Conservation (phyloP, 2,329 filamentous ascomycete genomes). For the Chalaropsis ovoidea region DNA sequence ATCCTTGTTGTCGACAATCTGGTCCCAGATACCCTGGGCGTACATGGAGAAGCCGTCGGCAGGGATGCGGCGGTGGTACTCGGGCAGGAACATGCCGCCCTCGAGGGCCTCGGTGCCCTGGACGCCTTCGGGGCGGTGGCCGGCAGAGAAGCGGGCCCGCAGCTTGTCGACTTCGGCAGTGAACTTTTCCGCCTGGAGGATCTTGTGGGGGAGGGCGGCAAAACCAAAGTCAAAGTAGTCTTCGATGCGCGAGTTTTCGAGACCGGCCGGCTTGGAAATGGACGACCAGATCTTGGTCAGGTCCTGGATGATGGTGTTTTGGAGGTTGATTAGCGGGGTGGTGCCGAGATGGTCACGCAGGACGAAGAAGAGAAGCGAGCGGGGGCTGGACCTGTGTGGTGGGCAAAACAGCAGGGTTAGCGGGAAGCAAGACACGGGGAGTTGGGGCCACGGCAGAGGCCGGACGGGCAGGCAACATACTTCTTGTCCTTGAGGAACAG, state of each 20-base stretch:
- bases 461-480: slow-evolving; percentile 30
- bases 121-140: slow-evolving; percentile 59
- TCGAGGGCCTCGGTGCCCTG: slow-evolving; percentile 55
- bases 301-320: slow-evolving; percentile 82
- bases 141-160: slow-evolving; percentile 70
- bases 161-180: slow-evolving; percentile 68
- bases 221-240: slow-evolving; percentile 99
- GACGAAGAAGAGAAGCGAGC: slow-evolving; percentile 94
- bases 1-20: slow-evolving; percentile 98
- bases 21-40: slow-evolving; percentile 90
- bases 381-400: slow-evolving; percentile 53
- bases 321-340: slow-evolving; percentile 81
- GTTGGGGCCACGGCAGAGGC: too few species aligned
- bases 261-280: slow-evolving; percentile 78
- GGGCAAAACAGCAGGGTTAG: background rate
- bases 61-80: slow-evolving; percentile 91
- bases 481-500: slow-evolving; percentile 92
- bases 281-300: slow-evolving; percentile 85
- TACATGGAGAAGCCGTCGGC: slow-evolving; percentile 95
- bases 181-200: slow-evolving; percentile 88
- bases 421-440: too few species aligned
- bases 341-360: slow-evolving; percentile 93
- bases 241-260: slow-evolving; percentile 81
- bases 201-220: slow-evolving; percentile 89
- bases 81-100: slow-evolving; percentile 76